Base-by-base conservation (phyloP, 2,329 filamentous ascomycete species). In the Ploettnerulaceae sp. region DNA sequence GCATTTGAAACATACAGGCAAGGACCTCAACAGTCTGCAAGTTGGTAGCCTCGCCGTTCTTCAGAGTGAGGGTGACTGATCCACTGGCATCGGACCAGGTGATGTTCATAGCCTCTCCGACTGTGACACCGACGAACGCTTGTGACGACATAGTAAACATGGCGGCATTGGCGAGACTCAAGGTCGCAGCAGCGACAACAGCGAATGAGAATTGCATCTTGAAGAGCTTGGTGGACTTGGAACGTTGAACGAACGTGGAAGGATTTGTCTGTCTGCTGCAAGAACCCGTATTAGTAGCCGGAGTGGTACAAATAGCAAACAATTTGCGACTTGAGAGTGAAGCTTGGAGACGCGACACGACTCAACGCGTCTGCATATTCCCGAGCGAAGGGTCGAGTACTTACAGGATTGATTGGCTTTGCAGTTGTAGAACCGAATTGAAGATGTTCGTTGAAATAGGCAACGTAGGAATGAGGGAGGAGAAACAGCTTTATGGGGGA, bases 161-260 rank as follows among this genome's bases (percentile, higher is more conserved):
- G 12, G 49, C 54, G 1, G 59, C 57, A n/a, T 49, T 49, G 38
- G 46, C 54, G 20, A 55, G 35, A 7, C 51, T 47, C 26, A 56
- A 45, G 7, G 56, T 51, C 6, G 52, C 51, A 18, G 56, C 53
- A 7, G 57, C 52, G 41, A 58, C 6, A 39, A 62, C 47, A 45
- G 57, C n/a, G 35, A 32, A 54, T 20, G 53, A 48, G 58, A 62
- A 61, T 51, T 58, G 54, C 61, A 64, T 64, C 38, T 58, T 61
- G 50, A 49, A 20, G 45, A 46, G 37, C 20, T 24, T 46, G 31
- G 38, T 40, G 33, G 25, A 33, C 42, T 46, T 44, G 18, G 43
- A 40, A 34, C 22, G 11, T 3, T 36, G 9, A 17, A 29, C 25
- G 21, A 39, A 32, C 12, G 12, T 28, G 14, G 35, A 32, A 38